phyloP scores from a whole-genome alignment of 2,329 filamentous ascomycete species.

The Curvularia sp. region DNA sequence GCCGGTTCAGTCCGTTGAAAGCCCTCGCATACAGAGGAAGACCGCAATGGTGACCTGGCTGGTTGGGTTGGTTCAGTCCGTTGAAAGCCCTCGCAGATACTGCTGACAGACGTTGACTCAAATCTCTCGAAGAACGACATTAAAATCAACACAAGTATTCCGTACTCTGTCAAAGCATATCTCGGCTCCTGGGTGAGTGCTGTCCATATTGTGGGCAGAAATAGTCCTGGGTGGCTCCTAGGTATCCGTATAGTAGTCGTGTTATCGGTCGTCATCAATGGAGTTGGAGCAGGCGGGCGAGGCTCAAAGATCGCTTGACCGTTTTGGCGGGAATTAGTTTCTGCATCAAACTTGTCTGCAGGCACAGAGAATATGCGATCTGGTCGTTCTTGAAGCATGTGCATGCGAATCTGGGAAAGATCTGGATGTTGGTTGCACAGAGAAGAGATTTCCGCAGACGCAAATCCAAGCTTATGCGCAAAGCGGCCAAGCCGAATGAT shows the following conservation, averaged over 20 bases:
- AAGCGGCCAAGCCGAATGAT: slow-evolving; percentile 5
- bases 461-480: slow-evolving; percentile 9
- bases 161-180: slow-evolving; percentile 11
- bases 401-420: slow-evolving; percentile 11
- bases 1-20: no score
- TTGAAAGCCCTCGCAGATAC: no score
- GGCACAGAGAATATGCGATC: slow-evolving; percentile 1
- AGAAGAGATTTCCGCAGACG: slow-evolving; percentile 9
- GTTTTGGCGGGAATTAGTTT: slow-evolving; percentile 1
- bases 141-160: slow-evolving; percentile 7
- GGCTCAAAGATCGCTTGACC: slow-evolving; percentile 11
- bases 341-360: slow-evolving; percentile 5
- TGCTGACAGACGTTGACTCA: background rate
- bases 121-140: slow-evolving; percentile 13
- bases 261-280: slow-evolving; percentile 9
- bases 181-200: slow-evolving; percentile 10
- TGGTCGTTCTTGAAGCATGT: slow-evolving; percentile 10
- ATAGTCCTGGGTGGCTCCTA: slow-evolving; percentile 2
- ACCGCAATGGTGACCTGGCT: no score
- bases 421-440: slow-evolving; percentile 10
- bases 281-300: slow-evolving; percentile 8
- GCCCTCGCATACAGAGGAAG: background rate
- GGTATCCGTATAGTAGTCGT: background rate
- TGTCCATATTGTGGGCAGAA: slow-evolving; percentile 14
- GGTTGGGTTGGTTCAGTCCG: no score